phyloP scores from a whole-genome alignment of 2,329 filamentous ascomycete species.

The Spiromastix sp. region DNA sequence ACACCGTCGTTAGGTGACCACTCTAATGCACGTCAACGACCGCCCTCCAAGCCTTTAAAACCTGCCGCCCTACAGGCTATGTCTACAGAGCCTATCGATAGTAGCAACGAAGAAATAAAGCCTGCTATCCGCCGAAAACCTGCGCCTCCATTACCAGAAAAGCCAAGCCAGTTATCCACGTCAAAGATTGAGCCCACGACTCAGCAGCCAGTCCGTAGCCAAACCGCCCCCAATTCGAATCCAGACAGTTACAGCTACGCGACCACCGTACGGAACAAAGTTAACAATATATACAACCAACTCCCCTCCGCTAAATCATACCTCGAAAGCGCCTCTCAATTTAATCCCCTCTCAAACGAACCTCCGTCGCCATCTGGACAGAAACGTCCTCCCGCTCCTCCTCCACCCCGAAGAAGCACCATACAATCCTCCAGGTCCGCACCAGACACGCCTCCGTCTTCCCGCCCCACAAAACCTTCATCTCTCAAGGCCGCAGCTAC shows the following conservation, averaged over 20 bases:
- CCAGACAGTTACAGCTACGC: background rate
- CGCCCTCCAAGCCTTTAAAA: slow-evolving; percentile 36
- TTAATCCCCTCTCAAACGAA: background rate
- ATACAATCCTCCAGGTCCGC: background rate
- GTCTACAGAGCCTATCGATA: slow-evolving; percentile 6
- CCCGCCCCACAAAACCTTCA: background rate
- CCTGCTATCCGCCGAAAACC: slow-evolving; percentile 11
- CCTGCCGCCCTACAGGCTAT: slow-evolving; percentile 22
- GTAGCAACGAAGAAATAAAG: slow-evolving; percentile 3
- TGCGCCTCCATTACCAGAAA: slow-evolving; percentile 10
- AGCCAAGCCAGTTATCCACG: slow-evolving; percentile 8
- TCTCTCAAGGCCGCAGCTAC: too few species aligned
- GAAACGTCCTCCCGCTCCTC: background rate
- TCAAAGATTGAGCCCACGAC: background rate
- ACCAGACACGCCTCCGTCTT: background rate
- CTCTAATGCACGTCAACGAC: too few species aligned
- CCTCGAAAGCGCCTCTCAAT: background rate
- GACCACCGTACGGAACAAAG: background rate
- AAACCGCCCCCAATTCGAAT: background rate
- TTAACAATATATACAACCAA: background rate
- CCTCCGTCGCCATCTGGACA: too few species aligned
- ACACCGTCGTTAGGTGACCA: too few species aligned
- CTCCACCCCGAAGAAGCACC: slow-evolving; percentile 20
- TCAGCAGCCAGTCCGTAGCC: background rate
- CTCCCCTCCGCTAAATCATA: background rate